Percentiles rank a stretch among this genome's conserved stretches.
Evolutionary conservation across 495 filamentous ascomycete genomes (phyloP).

Genomic region (Astrocystis sublimbata): DNA sequence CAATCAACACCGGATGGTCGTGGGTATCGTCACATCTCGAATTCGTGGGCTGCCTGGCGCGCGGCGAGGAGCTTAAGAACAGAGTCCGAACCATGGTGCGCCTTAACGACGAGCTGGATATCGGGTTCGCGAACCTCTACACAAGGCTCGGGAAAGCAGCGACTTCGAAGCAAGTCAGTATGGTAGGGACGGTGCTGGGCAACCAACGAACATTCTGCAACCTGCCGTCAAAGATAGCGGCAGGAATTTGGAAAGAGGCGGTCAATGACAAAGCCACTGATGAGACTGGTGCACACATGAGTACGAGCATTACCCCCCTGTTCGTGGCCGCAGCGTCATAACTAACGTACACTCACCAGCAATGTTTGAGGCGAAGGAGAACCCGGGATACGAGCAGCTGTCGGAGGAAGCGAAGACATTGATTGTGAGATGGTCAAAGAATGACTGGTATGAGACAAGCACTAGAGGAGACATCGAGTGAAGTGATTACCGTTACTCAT

Average conservation of each 20-base stretch:
- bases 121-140: constrained; percentile 80
- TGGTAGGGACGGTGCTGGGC: constrained; percentile 54
- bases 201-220: constrained; percentile 79
- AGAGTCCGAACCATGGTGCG: constrained; percentile 61
- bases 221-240: constrained; percentile 59
- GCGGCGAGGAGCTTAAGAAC: constrained; percentile 70
- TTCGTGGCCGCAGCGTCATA: background rate
- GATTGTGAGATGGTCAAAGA: constrained; percentile 58
- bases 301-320: constrained; percentile 37
- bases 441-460: constrained; percentile 54
- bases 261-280: constrained; percentile 77
- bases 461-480: constrained; percentile 25
- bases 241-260: constrained; percentile 61
- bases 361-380: constrained; percentile 82
- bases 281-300: constrained; percentile 80
- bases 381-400: constrained; percentile 75
- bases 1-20: constrained; percentile 65
- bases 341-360: constrained; percentile 32
- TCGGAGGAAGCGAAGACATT: constrained; percentile 64
- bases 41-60: constrained; percentile 85
- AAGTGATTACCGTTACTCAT: background rate
- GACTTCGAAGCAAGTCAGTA: constrained; percentile 40
- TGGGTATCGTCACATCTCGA: constrained; percentile 94
- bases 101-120: constrained; percentile 54
- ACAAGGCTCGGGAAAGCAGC: constrained; percentile 75